phyloP scores from a whole-genome alignment of 371 early-diverging fungal genomes.

The Choanephora cucurbitarum region DNA sequence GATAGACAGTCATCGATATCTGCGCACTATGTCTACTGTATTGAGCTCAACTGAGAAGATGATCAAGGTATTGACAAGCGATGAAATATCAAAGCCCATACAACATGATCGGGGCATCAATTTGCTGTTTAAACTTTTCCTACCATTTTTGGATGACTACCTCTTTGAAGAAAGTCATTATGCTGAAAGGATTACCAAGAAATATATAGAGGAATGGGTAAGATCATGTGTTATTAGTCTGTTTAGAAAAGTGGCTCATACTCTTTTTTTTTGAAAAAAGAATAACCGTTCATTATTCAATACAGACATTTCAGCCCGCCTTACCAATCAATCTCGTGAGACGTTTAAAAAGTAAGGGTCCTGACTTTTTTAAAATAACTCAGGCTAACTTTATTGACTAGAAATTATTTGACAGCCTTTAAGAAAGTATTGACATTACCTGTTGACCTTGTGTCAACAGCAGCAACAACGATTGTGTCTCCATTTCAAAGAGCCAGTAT shows the following conservation, averaged over 20 bases:
- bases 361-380: not conserved
- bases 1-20: conserved; percentile 34
- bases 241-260: not conserved
- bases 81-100: conserved; percentile 26
- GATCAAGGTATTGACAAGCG: conserved; percentile 55
- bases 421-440: conserved; percentile 52
- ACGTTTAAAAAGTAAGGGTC: conserved; percentile 36
- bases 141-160: conserved; percentile 76
- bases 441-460: conserved; percentile 52
- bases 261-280: conserved; percentile 6
- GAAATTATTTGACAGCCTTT: conserved; percentile 57
- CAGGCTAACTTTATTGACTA: conserved; percentile 25
- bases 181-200: conserved; percentile 35
- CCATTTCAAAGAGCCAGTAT: conserved; percentile 21
- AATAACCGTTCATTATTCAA: conserved; percentile 20
- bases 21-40: conserved; percentile 36
- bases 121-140: conserved; percentile 67
- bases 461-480: conserved; percentile 45
- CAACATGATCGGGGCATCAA: conserved; percentile 44
- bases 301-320: conserved; percentile 23
- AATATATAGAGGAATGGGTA: conserved; percentile 53
- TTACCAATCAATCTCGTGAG: conserved; percentile 43
- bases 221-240: no score
- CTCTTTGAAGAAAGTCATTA: conserved; percentile 50
- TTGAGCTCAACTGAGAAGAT: conserved; percentile 27